Evolutionary conservation across 2,329 filamentous ascomycete species (phyloP), one percentile per base, ranked within the genome.

Genomic region (Neurospora sp.): DNA sequence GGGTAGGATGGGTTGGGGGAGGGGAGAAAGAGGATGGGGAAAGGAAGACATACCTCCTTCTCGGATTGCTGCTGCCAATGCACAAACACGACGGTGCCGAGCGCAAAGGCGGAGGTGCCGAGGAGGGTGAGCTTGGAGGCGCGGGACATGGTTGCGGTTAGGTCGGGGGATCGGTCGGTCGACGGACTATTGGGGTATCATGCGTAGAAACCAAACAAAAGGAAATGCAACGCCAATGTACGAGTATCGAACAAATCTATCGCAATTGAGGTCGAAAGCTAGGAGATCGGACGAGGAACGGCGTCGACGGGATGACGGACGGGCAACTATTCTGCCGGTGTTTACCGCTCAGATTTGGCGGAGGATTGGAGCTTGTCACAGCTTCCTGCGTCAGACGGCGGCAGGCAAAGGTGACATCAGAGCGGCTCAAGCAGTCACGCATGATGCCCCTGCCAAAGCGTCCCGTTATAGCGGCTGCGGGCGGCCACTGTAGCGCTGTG

Each of bases 1-100:
- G n/a, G n/a, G n/a, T n/a, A n/a, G n/a, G n/a, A n/a, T n/a, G n/a
- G n/a, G 28, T 33, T 33, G 28, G 28, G 28, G 5, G 5, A 33
- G 28, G 43, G 66, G 17, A 36, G 4, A 36, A 37, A 15, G 40
- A 33, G 28, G 1, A 33, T 6, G 28, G 36, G 33, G 40, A 82
- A 73, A 62, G 46, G 11, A 38, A 68, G 38, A 82, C 89, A 71
- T 84, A 97, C 95, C 73, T 88, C 87, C 84, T 92, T 90, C 78
- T 99, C 96, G 40, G 86, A 85, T 77, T 90, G 88, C 80, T 99
- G 96, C 75, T 93, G 88, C 81, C 91, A 94, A 79, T 99, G 96
- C 66, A 99, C 96, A 75, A 96, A 89, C 74, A 89, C 83, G 72
- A 99, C 88, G 66, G 94, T 96, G 73, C 87, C 84, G 68, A 88